phyloP scores from a whole-genome alignment of 345 rosid genomes.

The Salix caprea region DNA sequence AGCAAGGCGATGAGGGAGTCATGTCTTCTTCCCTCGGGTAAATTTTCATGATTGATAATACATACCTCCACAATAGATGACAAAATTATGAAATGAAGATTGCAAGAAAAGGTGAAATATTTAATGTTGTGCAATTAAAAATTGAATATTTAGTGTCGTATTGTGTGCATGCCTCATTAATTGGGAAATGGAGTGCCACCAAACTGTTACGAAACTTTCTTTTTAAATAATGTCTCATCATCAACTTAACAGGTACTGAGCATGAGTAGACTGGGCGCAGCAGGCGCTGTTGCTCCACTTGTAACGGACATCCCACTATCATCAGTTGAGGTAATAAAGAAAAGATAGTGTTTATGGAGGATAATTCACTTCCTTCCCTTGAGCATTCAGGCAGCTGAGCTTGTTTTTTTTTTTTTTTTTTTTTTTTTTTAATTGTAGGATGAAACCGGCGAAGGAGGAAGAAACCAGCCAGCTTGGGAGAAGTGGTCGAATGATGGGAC shows the following conservation, averaged over 20 bases:
- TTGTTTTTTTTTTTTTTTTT: not conserved
- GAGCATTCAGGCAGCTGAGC: constrained; percentile 4
- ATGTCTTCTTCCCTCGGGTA: not conserved
- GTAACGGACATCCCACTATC: constrained; percentile 90
- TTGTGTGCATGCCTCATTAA: not conserved
- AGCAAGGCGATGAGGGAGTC: not conserved
- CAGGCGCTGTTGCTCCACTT: constrained; percentile 99
- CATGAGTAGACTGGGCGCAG: constrained; percentile 98
- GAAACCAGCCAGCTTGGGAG: constrained; percentile 91
- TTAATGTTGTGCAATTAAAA: not conserved
- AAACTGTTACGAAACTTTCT: constrained; percentile 4
- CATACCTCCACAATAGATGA: not conserved
- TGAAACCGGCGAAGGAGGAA: constrained; percentile 76
- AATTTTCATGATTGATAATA: not conserved
- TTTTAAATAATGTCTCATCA: not conserved
- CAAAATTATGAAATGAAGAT: not conserved
- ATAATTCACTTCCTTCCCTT: not conserved
- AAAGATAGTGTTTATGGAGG: not conserved
- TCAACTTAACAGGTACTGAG: constrained; percentile 69
- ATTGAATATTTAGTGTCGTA: constrained; percentile 5
- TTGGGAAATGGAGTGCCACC: constrained; percentile 3
- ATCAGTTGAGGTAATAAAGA: constrained; percentile 71
- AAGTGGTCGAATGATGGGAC: constrained; percentile 97
- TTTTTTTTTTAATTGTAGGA: constrained; percentile 37
- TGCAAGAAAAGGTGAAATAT: not conserved